Percentiles rank a stretch among this genome's conserved stretches.
Evolutionary conservation across 2,329 filamentous ascomycete species (phyloP).

Genomic region (Zarea fungicola): DNA sequence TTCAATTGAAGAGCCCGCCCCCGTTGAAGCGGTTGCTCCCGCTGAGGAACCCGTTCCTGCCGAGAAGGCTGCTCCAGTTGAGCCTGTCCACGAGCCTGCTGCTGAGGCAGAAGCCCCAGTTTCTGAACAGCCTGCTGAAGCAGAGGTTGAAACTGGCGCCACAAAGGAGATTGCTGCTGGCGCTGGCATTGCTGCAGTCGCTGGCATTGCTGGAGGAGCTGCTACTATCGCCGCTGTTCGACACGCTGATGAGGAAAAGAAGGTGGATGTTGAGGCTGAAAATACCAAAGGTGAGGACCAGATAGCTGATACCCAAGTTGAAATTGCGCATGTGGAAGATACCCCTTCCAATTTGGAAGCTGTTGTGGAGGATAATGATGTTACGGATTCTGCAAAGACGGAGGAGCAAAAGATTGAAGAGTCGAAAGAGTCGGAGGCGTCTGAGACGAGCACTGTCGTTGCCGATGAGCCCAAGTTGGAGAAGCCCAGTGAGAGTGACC

Average conservation of each 20-base stretch:
- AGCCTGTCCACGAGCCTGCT: slow-evolving; percentile 4
- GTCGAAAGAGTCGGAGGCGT: slow-evolving; percentile 9
- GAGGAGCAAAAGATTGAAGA: slow-evolving; percentile 2
- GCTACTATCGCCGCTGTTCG: slow-evolving; percentile 7
- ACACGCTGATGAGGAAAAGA: background rate
- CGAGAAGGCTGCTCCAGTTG: background rate
- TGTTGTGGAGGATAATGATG: slow-evolving; percentile 6
- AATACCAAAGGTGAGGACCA: slow-evolving; percentile 21
- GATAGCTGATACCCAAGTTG: slow-evolving; percentile 11
- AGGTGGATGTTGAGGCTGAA: slow-evolving; percentile 3
- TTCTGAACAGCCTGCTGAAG: background rate
- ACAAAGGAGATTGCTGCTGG: background rate
- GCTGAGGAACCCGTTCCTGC: slow-evolving; percentile 1
- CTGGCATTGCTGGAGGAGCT: slow-evolving; percentile 1
- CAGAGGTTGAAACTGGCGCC: background rate
- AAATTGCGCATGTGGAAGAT: slow-evolving; percentile 10
- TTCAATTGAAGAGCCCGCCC: background rate
- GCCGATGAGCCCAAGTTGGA: slow-evolving; percentile 8
- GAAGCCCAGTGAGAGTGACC: background rate
- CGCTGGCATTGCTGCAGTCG: background rate
- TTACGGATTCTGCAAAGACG: slow-evolving; percentile 5
- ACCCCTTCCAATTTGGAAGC: slow-evolving; percentile 8
- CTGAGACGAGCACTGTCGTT: slow-evolving; percentile 10
- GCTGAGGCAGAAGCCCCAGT: slow-evolving; percentile 7
- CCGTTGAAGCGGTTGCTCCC: slow-evolving; percentile 3